These are phyloP conservation scores for Solanum hybrid DNA, from an alignment of 305 asterid genomes.

Conservation along the genomic window DNA sequence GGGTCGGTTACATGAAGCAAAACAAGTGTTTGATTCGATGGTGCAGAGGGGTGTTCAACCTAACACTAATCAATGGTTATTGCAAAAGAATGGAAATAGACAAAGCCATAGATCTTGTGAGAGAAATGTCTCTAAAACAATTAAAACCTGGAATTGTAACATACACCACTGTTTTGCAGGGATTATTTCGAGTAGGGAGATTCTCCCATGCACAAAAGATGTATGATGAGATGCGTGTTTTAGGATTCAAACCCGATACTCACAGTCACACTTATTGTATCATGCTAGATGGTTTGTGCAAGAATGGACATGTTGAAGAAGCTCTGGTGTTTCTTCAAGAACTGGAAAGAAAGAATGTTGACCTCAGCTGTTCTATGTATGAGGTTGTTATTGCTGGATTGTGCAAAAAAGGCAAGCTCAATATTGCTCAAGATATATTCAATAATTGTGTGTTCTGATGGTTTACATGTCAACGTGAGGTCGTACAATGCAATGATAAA, in stretches of 20 bases:
- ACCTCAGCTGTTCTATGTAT: background rate
- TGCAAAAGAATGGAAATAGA: background rate
- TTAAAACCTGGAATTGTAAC: background rate
- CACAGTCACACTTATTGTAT: background rate
- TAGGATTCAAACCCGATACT: background rate
- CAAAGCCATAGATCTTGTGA: background rate
- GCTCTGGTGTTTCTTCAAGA: background rate
- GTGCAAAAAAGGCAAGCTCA: background rate
- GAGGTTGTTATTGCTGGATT: background rate
- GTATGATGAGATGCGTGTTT: background rate
- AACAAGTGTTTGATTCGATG: background rate
- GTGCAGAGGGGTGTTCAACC: background rate
- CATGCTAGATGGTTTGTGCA: constrained; percentile 9
- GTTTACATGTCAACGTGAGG: background rate
- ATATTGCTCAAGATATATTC: background rate
- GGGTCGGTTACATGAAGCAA: background rate
- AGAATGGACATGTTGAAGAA: constrained; percentile 3
- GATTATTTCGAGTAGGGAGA: background rate
- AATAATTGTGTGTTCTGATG: background rate
- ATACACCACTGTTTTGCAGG: background rate
- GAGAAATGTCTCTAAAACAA: background rate
- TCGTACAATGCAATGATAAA: background rate
- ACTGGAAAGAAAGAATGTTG: background rate
- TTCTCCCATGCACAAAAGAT: background rate
- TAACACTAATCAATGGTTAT: background rate